These are phyloP conservation scores for Alternaria solani DNA, from an alignment of 2,329 filamentous ascomycete species.

Conservation along the genomic window DNA sequence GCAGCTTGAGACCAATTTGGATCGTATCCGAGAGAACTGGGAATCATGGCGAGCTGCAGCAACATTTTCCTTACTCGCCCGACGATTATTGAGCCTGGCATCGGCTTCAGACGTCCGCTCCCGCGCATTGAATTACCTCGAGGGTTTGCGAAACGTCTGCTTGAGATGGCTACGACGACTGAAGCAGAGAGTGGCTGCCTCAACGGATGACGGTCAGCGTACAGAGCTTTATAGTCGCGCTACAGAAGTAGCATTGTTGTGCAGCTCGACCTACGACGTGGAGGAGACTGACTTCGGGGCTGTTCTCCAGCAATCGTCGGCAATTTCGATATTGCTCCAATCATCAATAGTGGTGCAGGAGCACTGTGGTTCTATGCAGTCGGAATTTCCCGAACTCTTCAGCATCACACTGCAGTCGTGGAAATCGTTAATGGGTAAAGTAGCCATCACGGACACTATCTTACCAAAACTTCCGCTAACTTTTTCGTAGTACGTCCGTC, in stretches of 20 bases:
- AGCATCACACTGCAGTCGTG: conserved; percentile 24
- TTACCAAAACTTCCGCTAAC: too few species aligned
- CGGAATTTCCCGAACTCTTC: conserved; percentile 9
- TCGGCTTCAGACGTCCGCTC: conserved; percentile 22
- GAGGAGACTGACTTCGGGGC: conserved; percentile 43
- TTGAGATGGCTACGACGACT: conserved; percentile 54
- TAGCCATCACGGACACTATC: too few species aligned
- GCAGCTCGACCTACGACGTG: conserved; percentile 57
- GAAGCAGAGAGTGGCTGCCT: conserved; percentile 30
- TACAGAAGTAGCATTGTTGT: conserved; percentile 55
- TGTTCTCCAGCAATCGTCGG: conserved; percentile 34
- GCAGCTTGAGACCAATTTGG: conserved; percentile 23
- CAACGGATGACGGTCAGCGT: conserved; percentile 37
- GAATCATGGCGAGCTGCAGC: conserved; percentile 53
- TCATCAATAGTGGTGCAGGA: conserved; percentile 34
- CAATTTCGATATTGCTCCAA: conserved; percentile 28
- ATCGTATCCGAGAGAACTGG: conserved; percentile 36
- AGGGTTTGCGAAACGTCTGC: conserved; percentile 42
- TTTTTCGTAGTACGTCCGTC: too few species aligned
- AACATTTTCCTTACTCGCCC: conserved; percentile 52
- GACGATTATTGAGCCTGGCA: conserved; percentile 56
- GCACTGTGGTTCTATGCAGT: conserved; percentile 8
- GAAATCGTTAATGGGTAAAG: conserved; percentile 1
- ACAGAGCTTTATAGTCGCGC: conserved; percentile 44
- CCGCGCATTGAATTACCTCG: conserved; percentile 45